Evolutionary conservation across 345 rosid species (phyloP).

Genomic region (Lumnitzera racemosa): DNA sequence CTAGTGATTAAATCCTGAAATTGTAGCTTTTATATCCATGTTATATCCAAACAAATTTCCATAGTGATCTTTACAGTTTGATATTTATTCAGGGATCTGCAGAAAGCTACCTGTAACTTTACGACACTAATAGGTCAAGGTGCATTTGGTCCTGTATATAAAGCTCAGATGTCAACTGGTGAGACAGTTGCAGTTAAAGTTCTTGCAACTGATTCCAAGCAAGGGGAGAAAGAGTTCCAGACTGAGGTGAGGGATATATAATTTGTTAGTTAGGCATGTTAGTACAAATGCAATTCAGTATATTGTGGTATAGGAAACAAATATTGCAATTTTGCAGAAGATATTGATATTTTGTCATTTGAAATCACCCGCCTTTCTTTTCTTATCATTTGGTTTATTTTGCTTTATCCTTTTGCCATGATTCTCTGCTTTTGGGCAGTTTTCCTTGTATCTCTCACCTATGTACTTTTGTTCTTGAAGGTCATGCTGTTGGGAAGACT

Average conservation of each 20-base stretch:
- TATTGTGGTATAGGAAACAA: no score
- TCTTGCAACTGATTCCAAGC: conserved; percentile 94
- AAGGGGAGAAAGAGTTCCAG: conserved; percentile 97
- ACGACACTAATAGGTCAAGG: conserved; percentile 91
- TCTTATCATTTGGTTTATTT: no score
- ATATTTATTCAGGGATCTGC: conserved; percentile 72
- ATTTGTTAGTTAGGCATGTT: not conserved
- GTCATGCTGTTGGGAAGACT: conserved; percentile 91
- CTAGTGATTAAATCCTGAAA: not conserved
- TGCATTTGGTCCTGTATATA: conserved; percentile 98
- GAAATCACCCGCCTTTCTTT: no score
- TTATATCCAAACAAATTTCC: not conserved
- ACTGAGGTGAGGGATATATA: conserved; percentile 57
- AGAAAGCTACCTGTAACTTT: conserved; percentile 84
- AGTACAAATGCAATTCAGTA: not conserved
- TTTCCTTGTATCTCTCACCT: not conserved
- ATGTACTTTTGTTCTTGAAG: conserved; percentile 27
- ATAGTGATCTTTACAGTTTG: conserved; percentile 4
- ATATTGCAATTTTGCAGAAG: no score
- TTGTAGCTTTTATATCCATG: not conserved
- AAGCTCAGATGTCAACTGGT: conserved; percentile 89
- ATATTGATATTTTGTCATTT: no score
- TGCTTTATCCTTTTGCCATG: no score
- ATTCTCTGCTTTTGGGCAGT: not conserved
- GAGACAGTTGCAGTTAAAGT: conserved; percentile 93